Percentiles rank a stretch among this genome's conserved stretches.
Conservation (phyloP, 2,329 filamentous ascomycete genomes). For the Fusarium keratoplasticum region DNA sequence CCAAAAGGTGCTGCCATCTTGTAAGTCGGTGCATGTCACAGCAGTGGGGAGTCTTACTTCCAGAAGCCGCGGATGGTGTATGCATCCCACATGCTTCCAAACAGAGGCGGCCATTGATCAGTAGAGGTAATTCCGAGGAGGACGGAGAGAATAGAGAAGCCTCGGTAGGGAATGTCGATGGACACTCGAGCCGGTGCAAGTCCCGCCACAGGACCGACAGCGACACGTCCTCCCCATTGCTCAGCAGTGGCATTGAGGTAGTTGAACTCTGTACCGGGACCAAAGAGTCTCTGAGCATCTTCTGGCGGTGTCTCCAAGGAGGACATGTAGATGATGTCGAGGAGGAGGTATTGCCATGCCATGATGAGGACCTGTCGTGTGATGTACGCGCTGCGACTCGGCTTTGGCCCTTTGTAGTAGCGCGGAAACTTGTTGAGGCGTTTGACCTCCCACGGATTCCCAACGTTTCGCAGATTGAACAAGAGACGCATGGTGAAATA, state of each 20-base stretch:
- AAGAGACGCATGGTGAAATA: not conserved
- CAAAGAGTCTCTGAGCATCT: slow-evolving; percentile 10
- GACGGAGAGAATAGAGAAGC: not conserved
- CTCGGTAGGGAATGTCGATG: not conserved
- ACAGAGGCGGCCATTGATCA: slow-evolving; percentile 23
- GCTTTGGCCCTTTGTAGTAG: not conserved
- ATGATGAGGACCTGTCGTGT: not conserved
- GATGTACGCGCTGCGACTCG: not conserved
- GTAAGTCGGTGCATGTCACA: not conserved
- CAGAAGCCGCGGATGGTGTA: slow-evolving; percentile 27
- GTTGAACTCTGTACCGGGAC: slow-evolving; percentile 10
- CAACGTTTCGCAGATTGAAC: not conserved
- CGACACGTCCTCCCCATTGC: slow-evolving; percentile 22
- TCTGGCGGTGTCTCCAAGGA: not conserved
- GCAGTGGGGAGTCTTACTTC: slow-evolving; percentile 8
- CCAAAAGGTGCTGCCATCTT: slow-evolving; percentile 22
- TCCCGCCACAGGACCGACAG: not conserved
- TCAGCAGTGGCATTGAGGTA: slow-evolving; percentile 18
- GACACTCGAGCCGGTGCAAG: not conserved
- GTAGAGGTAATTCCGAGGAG: not conserved
- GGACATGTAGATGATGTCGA: not conserved
- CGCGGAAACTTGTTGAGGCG: not conserved
- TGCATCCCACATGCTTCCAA: slow-evolving; percentile 21
- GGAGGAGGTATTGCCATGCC: not conserved
- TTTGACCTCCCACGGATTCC: not conserved